These are phyloP conservation scores for Silene conica DNA, from an alignment of 148 eudicot species.

Conservation along the genomic window DNA sequence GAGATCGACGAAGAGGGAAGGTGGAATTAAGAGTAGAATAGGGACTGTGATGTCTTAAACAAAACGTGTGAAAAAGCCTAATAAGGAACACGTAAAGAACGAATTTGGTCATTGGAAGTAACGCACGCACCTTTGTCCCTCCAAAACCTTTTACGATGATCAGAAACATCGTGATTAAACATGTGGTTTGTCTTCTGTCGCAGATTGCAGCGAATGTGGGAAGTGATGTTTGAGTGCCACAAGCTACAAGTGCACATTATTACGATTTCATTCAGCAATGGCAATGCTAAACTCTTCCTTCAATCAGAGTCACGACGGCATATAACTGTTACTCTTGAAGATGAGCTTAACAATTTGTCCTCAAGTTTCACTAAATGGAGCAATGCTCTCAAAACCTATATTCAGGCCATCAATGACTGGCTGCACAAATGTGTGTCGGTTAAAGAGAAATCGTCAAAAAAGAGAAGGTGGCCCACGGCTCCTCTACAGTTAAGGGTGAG, in stretches of 20 bases:
- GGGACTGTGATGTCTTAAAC: too few species aligned
- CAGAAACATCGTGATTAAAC: too few species aligned
- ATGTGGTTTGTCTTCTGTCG: constrained; percentile 21
- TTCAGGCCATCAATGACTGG: constrained; percentile 69
- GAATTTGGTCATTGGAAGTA: too few species aligned
- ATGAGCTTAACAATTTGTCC: constrained; percentile 45
- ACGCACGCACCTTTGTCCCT: too few species aligned
- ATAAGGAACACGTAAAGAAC: too few species aligned
- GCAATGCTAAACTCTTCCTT: constrained; percentile 38
- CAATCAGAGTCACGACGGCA: constrained; percentile 64
- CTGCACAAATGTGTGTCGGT: constrained; percentile 58
- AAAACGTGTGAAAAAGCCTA: too few species aligned
- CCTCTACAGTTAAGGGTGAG: constrained; percentile 31
- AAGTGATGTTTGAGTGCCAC: constrained; percentile 79
- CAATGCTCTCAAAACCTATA: constrained; percentile 51
- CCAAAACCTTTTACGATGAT: too few species aligned
- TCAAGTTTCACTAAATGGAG: constrained; percentile 76
- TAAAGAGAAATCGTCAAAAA: constrained; percentile 40
- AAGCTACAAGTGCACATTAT: constrained; percentile 62
- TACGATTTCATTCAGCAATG: constrained; percentile 36
- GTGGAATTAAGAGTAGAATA: too few species aligned
- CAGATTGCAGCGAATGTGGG: constrained; percentile 93
- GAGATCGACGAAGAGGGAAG: too few species aligned
- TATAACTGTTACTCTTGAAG: constrained; percentile 36
- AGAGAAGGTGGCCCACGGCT: constrained; percentile 30